Evolutionary conservation across 805 yeast species (phyloP), one percentile per base, ranked within the genome.

Genomic region (Metschnikowia gelsemii): DNA sequence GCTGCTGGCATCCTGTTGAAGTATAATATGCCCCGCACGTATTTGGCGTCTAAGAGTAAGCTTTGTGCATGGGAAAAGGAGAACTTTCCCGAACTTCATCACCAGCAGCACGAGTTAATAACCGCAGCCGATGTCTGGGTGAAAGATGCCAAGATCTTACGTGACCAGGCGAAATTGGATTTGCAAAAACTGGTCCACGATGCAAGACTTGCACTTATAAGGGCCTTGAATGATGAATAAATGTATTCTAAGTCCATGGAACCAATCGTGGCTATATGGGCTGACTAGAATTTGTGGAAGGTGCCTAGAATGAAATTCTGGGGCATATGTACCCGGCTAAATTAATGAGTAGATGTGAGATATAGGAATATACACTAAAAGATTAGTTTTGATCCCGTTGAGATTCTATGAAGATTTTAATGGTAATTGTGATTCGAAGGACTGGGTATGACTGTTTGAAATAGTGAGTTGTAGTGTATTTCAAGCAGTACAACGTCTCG

Each of bases 1-100:
- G 70, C 79, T 48, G 84, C 82, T 23, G 57, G 68, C 12, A 49
- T 46, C 11, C 62, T 55, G n/a, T 50, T 66, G 13, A 65, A 72
- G 5, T 73, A 75, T 56, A 67, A 70, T 57, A 71, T 80, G 73
- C 87, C 87, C 2, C 43, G 35, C 24, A 50, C 55, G 8, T 51
- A 47, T 35, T 28, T 22, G 21, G 45, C 38, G 5, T 32, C 46
- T 7, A 58, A 46, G 33, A 33, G 26, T 8, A 41, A 52, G 38
- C 51, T 62, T 17, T 36, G 45, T n/a, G 39, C 42, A 3, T 59
- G 52, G 42, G 74, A 68, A 43, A 38, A 46, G 27, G 51, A 55
- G 24, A 57, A 51, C 14, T 53, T 56, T 12, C 75, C 74, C 5
- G 65, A 64, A 29, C 43, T 62, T 3, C 56, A 57, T 40, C 28